Percentiles rank a stretch among this genome's conserved stretches.
phyloP scores from a whole-genome alignment of 371 early-diverging fungal species.

The Quaeritorhiza haematococci region DNA sequence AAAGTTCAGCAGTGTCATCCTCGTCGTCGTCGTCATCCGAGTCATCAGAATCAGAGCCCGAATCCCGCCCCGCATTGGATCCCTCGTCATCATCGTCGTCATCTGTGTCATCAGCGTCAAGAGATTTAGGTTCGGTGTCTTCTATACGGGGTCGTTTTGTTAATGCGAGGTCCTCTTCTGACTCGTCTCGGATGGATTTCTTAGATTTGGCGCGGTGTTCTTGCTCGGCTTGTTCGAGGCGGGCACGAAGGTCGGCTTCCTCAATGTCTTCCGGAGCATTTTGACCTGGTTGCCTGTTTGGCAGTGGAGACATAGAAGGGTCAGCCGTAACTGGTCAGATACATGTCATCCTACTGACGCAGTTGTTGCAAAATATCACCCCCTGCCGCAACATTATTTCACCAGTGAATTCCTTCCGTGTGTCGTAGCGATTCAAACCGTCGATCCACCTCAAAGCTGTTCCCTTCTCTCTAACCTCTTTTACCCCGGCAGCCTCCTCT shows the following conservation, averaged over 20 bases:
- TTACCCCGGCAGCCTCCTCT: no score
- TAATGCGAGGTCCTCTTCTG: background rate
- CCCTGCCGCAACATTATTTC: background rate
- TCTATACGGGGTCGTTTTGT: background rate
- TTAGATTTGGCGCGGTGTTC: conserved; percentile 16
- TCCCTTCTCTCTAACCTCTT: no score
- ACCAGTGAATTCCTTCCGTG: background rate
- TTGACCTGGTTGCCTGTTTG: conserved; percentile 69
- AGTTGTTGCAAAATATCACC: background rate
- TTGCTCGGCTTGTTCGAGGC: conserved; percentile 21
- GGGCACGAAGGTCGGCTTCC: conserved; percentile 5
- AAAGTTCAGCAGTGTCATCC: conserved; percentile 84
- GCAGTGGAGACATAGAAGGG: background rate
- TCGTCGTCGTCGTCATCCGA: conserved; percentile 76
- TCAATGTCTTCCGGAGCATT: conserved; percentile 57
- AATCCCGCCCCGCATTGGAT: background rate
- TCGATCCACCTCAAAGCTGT: background rate
- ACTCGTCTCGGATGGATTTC: conserved; percentile 26
- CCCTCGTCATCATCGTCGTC: conserved; percentile 47
- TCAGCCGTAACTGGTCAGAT: conserved; percentile 1
- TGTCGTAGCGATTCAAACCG: background rate
- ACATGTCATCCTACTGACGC: background rate
- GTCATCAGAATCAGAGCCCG: conserved; percentile 25
- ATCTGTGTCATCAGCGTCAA: conserved; percentile 66
- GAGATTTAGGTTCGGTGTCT: conserved; percentile 10